Base-by-base conservation (phyloP, 2,329 filamentous ascomycete species). In the Cercospora sojina region DNA sequence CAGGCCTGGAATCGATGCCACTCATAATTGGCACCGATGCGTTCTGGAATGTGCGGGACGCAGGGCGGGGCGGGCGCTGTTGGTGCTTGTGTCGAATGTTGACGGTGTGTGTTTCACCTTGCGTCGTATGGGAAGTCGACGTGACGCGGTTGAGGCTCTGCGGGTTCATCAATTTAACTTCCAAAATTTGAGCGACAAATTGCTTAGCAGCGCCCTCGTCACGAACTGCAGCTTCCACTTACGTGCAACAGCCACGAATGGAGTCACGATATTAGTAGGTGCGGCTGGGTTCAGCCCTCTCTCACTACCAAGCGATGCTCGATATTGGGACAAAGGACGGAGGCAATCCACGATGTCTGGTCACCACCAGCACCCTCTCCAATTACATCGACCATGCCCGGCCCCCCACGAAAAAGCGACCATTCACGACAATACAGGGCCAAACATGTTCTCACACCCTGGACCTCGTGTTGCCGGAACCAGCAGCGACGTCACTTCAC, bases 351-450 rank as follows among this genome's bases (percentile, higher is more conserved):
- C 95, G 90, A 84, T 93, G 91, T 78, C 90, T 86, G 77, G 88
- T 92, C 70, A 91, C 89, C 0, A 87, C 91, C 74, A 88, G 88
- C 47, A 82, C 83, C 12, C 86, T 94, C 77, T 82, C 84, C 27
- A 81, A 83, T 31, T 90, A 91, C 79, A 82, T 94, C 53, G 88
- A 96, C 76, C 84, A 87, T 5, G 84, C 86, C 65, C 90, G 92
- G 73, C 84, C 87, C 31, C 90, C 92, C 1, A 83, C 81, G 5
- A 93, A 90, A 75, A 89, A 87, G 74, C 88, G 91, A 72, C 93
- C 92, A 3, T 97, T 94, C 83, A 84, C 86, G 0, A 83, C 87
- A 0, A 85, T 97, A 69, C 78, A 86, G 25, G 80, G 83, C 1
- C 87, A 91, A 60, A 83, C 84, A 41, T 92, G 91, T 75, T 82